A percentile compares a stretch with the other conserved stretches of the same genome.
Conservation (phyloP, 352 stramenopile species). For the Pythium phragmitis region DNA sequence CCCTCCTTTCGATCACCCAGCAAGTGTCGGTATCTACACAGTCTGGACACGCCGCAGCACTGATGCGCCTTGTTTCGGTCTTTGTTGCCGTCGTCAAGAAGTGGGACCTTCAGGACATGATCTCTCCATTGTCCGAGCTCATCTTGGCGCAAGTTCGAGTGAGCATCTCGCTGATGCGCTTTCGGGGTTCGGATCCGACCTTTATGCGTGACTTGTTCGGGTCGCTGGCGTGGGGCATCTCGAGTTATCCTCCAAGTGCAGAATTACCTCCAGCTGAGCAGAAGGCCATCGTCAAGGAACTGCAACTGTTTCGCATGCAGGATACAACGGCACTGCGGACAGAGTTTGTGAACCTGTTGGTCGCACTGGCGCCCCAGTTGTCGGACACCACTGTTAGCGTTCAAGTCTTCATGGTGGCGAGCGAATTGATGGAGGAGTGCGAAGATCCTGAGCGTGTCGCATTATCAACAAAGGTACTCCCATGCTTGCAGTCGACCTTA, state of each 20-base stretch:
- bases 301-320: not conserved
- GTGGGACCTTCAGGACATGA: not conserved
- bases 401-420: not conserved
- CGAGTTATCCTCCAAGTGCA: not conserved
- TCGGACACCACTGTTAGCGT: not conserved
- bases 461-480: conserved; percentile 3
- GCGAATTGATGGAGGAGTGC: conserved; percentile 8
- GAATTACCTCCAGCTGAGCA: not conserved
- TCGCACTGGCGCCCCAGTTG: not conserved
- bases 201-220: conserved; percentile 6
- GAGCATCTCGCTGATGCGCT: not conserved
- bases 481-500: not conserved
- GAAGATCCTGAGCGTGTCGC: not conserved
- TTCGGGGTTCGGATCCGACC: not conserved
- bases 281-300: conserved; percentile 2
- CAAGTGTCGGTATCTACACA: not conserved
- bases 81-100: conserved; percentile 10
- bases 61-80: conserved; percentile 1
- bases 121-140: conserved; percentile 1
- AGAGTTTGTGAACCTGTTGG: conserved; percentile 5
- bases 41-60: not conserved
- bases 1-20: not conserved
- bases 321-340: not conserved
- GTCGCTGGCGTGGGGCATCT: conserved; percentile 8
- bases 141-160: not conserved